A percentile compares a stretch with the other conserved stretches of the same genome.
phyloP scores from a whole-genome alignment of 352 stramenopile genomes.

The Blastocystis sp. region DNA sequence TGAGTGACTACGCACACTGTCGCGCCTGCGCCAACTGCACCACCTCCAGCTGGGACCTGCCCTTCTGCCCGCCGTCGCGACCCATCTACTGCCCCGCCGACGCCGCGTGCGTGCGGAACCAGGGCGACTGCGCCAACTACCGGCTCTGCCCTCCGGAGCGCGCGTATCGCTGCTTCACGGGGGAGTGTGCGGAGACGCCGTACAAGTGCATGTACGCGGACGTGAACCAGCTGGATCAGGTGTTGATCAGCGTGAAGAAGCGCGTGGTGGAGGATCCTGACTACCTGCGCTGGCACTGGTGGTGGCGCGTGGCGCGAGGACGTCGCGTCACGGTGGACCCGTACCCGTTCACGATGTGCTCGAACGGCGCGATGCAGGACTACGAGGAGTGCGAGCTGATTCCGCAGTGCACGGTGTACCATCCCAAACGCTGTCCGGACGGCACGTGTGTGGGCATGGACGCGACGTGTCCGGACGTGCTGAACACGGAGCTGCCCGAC shows the following conservation, averaged over 20 bases:
- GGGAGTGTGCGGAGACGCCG: conserved; percentile 25
- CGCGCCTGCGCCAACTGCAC: conserved; percentile 20
- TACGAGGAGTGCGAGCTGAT: not conserved
- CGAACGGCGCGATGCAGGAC: conserved; percentile 17
- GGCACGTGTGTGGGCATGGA: conserved; percentile 17
- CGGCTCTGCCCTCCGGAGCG: not conserved
- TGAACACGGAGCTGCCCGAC: not conserved
- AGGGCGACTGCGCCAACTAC: conserved; percentile 44
- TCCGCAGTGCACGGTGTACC: not conserved
- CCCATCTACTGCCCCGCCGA: conserved; percentile 20
- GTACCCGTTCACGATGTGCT: conserved; percentile 15
- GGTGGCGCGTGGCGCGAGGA: too few relatives aligned
- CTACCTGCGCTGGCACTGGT: not conserved
- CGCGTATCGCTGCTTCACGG: conserved; percentile 51
- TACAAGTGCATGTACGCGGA: conserved; percentile 7
- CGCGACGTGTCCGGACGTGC: not conserved
- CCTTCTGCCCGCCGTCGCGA: conserved; percentile 24
- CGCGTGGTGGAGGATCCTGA: not conserved
- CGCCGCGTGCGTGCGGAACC: conserved; percentile 30
- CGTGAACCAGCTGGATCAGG: not conserved
- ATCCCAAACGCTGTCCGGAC: not conserved
- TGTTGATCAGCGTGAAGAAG: not conserved
- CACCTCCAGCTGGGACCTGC: not conserved
- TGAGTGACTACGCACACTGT: conserved; percentile 13
- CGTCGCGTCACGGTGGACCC: too few relatives aligned